These are phyloP conservation scores for Sporobolomyces phaffii DNA, from an alignment of 768 basidiomycete genomes.

Conservation along the genomic window DNA sequence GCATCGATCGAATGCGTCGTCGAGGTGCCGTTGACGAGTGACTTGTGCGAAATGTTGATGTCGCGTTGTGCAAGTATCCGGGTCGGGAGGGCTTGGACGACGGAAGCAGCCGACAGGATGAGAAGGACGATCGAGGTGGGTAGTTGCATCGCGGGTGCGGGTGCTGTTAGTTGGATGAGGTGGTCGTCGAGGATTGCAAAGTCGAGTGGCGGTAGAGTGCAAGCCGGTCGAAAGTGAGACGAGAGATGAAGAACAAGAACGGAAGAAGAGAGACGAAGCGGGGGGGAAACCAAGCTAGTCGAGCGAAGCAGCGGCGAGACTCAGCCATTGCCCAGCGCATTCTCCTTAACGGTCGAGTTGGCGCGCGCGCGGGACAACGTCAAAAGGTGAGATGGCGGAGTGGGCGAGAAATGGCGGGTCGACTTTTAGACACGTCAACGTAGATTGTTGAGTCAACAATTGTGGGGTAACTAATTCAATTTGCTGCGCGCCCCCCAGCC, in stretches of 20 bases:
- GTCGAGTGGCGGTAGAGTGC: neutral
- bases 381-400: neutral
- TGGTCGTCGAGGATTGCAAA: neutral
- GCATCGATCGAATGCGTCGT: conserved; percentile 26
- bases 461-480: neutral
- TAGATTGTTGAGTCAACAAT: conserved; percentile 23
- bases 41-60: conserved; percentile 36
- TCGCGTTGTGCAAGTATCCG: conserved; percentile 8
- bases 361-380: neutral
- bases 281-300: neutral
- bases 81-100: neutral
- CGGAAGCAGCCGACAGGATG: neutral
- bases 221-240: conserved; percentile 9
- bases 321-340: neutral
- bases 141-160: conserved; percentile 11
- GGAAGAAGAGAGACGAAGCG: neutral
- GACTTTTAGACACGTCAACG: neutral
- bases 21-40: conserved; percentile 22
- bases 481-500: neutral
- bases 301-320: neutral
- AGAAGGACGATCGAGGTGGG: conserved; percentile 10
- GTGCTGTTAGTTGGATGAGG: too few relatives aligned
- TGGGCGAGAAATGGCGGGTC: conserved; percentile 1
- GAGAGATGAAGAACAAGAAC: neutral
- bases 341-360: neutral